phyloP scores from a whole-genome alignment of 1,139 yeast genomes.

The Candida dubliniensis region DNA sequence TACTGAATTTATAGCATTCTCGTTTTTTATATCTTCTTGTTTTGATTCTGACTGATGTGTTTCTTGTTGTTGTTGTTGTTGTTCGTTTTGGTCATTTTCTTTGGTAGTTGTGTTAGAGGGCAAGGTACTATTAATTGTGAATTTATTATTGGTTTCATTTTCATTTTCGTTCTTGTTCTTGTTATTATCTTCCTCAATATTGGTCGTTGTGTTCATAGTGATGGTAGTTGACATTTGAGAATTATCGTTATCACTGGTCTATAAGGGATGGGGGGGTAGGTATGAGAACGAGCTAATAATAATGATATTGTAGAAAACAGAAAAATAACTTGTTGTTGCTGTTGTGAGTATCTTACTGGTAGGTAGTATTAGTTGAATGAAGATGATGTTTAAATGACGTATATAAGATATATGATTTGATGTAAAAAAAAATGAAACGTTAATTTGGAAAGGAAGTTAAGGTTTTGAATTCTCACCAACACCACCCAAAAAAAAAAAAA shows the following conservation, averaged over 20 bases:
- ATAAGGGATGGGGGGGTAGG: neutral
- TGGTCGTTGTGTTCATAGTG: constrained; percentile 1
- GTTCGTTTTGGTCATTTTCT: neutral
- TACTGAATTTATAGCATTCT: neutral
- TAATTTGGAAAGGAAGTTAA: too few species aligned
- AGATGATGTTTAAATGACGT: too few species aligned
- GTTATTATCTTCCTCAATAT: constrained; percentile 1
- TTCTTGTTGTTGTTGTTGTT: neutral
- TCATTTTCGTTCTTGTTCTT: neutral
- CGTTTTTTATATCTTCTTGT: neutral
- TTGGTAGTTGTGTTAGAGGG: neutral
- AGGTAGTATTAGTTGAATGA: too few species aligned
- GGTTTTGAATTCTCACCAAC: too few species aligned
- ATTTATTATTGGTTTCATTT: neutral
- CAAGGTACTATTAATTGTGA: neutral
- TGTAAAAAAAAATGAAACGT: too few species aligned
- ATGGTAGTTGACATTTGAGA: constrained; percentile 4
- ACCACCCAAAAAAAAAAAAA: too few species aligned
- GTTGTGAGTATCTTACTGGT: too few species aligned
- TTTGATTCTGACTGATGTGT: neutral
- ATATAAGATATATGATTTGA: too few species aligned
- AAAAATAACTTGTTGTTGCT: too few species aligned
- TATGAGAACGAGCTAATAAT: neutral
- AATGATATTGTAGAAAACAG: neutral
- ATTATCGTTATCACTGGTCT: neutral